Evolutionary conservation across 2,329 filamentous ascomycete species (phyloP), one percentile per base, ranked within the genome.

Genomic region (Colletotrichum karsti): DNA sequence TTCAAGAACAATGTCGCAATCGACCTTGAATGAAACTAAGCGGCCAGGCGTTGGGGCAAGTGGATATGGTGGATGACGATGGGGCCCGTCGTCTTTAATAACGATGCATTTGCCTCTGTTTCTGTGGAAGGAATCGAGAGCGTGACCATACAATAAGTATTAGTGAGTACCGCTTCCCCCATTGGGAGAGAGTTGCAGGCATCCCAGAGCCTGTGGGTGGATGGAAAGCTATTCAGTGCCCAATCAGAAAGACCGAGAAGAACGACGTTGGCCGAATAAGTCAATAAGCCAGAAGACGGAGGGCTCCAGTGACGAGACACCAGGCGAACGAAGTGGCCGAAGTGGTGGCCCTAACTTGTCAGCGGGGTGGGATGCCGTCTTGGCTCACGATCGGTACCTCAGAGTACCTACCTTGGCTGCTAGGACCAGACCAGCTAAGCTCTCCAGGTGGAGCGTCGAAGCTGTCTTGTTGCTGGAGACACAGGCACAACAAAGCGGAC

Each of bases 1-100:
- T 41, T 28, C n/a, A 46, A 44, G 44, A 42, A n/a, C 55, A 55
- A 69, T 69, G 66, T 69, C 66, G 66, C 66, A 69, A 69, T 67
- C 62, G 48, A 22, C 51, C 55, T 35, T 30, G 33, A 20, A 42
- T 35, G 37, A 50, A 62, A 42, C 67, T 68, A 67, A 54, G 57
- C 53, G 65, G 51, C 30, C 48, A 53, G 57, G 53, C 22, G 44
- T 35, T 54, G 63, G 63, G 67, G 55, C 63, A 69, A 62, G 67
- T 63, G 67, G 57, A 51, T 68, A 63, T 63, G 30, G 57, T 63
- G 57, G 64, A 63, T 59, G 57, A 51, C 37, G 24, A 55, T 26
- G 57, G 67, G 67, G 44, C 50, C 55, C 41, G 61, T 39, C 39
- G 56, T 51, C 58, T 67, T 57, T 62, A 67, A 56, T 42, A 57